Base-by-base conservation (phyloP, 2,329 filamentous ascomycete species). In the Neopestalotiopsis rosae region DNA sequence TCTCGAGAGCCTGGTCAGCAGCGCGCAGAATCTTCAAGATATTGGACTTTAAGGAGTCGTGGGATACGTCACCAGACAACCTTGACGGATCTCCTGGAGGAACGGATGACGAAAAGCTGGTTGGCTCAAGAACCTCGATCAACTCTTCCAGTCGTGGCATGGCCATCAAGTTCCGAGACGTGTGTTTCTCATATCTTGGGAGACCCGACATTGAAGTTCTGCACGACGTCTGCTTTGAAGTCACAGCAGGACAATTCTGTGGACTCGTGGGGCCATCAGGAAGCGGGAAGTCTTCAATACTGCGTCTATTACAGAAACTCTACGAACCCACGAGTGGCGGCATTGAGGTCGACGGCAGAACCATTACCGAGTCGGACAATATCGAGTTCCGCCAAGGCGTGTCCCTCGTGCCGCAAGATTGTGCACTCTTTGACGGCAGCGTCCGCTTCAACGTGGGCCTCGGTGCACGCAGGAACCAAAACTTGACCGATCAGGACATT, bases 211-310 rank as follows among this genome's bases (percentile, higher is more conserved):
- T 86, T 14, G 80, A 83, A 42, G 88, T 92, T 13, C 81, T 94
- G 2, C 80, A 84, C 24, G 84, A 83, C 1, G 79, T 92, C 14
- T 87, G 82, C 13, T 81, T 92, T 40, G 83, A 83, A 0, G 87
- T 92, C 62, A 79, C 84, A 38, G 83, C 88, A 0, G 88, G 89
- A 1, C 85, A 90, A 67, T 91, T 92, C 74, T 86, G 85, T 71
- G 90, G 89, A 1, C 81, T 92, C 12, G 89, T 92, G 2, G 90
- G 90, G 0, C 88, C 89, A 4, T 90, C 88, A 0, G 90, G 90
- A 2, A 88, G 89, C 1, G 90, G 90, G 0, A 92, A 92, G 75
- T 91, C 88, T 1, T 92, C 90, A 24, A 88, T 90, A 61, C 85
- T 92, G 74, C 84, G 87, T 2, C 79, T 88, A 3, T 77, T 88